Conservation (phyloP, 164 flowering plant genomes). For the Euptelea pleiosperma region DNA sequence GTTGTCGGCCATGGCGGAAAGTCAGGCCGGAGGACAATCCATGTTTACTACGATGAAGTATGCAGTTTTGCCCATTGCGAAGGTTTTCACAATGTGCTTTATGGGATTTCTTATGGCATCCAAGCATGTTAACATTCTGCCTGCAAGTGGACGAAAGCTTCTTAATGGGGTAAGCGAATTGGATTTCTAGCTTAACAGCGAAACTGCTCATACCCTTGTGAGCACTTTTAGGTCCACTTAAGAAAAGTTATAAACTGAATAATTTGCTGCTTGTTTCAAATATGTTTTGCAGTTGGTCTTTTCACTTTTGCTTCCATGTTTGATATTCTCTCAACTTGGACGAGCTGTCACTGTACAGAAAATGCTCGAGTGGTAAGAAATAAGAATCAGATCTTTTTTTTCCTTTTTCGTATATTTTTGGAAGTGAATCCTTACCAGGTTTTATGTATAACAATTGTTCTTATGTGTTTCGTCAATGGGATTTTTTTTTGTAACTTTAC, state of each 20-base stretch:
- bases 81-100: conserved; percentile 87
- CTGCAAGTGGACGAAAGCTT: conserved; percentile 78
- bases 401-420: neutral
- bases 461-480: too few species aligned
- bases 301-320: conserved; percentile 89
- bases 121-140: conserved; percentile 83
- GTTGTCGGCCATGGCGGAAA: conserved; percentile 20
- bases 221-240: too few species aligned
- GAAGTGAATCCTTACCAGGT: too few species aligned
- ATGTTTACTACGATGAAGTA: conserved; percentile 56
- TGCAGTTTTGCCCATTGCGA: conserved; percentile 88
- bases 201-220: too few species aligned
- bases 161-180: conserved; percentile 72
- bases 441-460: too few species aligned
- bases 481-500: too few species aligned
- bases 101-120: conserved; percentile 93
- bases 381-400: conserved; percentile 21
- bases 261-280: neutral
- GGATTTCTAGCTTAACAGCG: too few species aligned
- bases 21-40: conserved; percentile 47
- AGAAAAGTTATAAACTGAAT: neutral
- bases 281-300: conserved; percentile 73
- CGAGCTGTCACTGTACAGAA: conserved; percentile 76
- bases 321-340: conserved; percentile 95
- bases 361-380: conserved; percentile 81